Conservation (phyloP, 106 monocot species). For the Apostasia shenzhenica region DNA sequence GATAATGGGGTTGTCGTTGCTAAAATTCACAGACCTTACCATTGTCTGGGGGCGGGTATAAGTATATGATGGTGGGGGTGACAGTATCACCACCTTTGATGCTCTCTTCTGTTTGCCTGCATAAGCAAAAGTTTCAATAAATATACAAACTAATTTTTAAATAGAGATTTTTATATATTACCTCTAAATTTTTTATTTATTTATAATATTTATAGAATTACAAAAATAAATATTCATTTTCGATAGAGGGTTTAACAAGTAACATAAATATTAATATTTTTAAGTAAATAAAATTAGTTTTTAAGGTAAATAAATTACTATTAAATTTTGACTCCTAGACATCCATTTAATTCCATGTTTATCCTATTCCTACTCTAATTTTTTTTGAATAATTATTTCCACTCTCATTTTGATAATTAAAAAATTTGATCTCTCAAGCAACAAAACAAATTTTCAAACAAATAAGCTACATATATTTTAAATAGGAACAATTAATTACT, state of each 20-base stretch:
- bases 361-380: too few relatives aligned
- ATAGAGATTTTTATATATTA: neutral
- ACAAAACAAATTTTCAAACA: too few relatives aligned
- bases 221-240: neutral
- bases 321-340: neutral
- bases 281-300: neutral
- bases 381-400: too few relatives aligned
- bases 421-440: too few relatives aligned
- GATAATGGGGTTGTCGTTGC: constrained; percentile 24
- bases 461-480: too few relatives aligned
- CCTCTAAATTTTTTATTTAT: neutral
- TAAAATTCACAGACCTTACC: constrained; percentile 44
- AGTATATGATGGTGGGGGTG: constrained; percentile 11
- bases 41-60: constrained; percentile 14
- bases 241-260: neutral
- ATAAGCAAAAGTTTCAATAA: neutral
- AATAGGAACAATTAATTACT: too few relatives aligned
- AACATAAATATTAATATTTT: neutral
- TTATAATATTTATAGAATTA: neutral
- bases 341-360: too few relatives aligned
- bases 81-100: constrained; percentile 3
- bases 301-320: neutral
- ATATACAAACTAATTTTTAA: neutral
- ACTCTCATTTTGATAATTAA: too few relatives aligned
- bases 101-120: constrained; percentile 4